Base-by-base conservation (phyloP, 2,329 filamentous ascomycete genomes). In the Fusarium transvaalense region DNA sequence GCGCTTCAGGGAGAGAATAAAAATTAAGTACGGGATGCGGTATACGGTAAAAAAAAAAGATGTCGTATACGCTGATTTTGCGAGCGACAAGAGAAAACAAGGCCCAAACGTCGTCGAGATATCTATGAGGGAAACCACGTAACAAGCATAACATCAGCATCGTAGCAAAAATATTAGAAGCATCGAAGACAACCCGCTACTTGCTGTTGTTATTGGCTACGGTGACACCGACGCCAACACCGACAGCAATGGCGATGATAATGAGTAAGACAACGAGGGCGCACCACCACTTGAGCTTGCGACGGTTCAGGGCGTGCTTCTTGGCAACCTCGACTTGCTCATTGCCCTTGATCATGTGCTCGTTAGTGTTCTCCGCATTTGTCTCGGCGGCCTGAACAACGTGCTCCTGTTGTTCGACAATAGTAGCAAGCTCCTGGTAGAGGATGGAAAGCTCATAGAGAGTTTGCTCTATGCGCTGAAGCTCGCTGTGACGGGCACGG, bases 201-300 rank as follows among this genome's bases (percentile, higher is more conserved):
- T 53, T 54, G 29, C 43, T 59, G 23, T 62, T 61, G 32, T 61
- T 75, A 35, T 75, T 76, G 48, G 75, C 75, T 38, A 86, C 71
- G 42, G 77, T 79, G 51, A 89, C 75, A 48, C 84, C 86, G 15
- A 89, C 76, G 58, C 83, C 86, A 64, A 90, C 83, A 56, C 83
- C 86, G 34, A 88, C 76, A 10, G 80, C 83, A 59, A 89, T 80
- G 66, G 82, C 83, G 52, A 90, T 76, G 73, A 88, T 78, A 76
- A 89, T 87, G 76, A 90, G 81, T 23, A 88, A 71, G 47, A 83
- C 81, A 61, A 94, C 82, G 64, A 88, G 80, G 64, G 92, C 82
- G 76, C 90, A 92, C 86, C 88, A 93, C 92, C 92, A 94, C 84
- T 95, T 95, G 80, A 93, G 86, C 83, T 89, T 92, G 74, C 91